Evolutionary conservation across 768 basidiomycete genomes (phyloP), one percentile per base, ranked within the genome.

Genomic region (Termitomyces sp.): DNA sequence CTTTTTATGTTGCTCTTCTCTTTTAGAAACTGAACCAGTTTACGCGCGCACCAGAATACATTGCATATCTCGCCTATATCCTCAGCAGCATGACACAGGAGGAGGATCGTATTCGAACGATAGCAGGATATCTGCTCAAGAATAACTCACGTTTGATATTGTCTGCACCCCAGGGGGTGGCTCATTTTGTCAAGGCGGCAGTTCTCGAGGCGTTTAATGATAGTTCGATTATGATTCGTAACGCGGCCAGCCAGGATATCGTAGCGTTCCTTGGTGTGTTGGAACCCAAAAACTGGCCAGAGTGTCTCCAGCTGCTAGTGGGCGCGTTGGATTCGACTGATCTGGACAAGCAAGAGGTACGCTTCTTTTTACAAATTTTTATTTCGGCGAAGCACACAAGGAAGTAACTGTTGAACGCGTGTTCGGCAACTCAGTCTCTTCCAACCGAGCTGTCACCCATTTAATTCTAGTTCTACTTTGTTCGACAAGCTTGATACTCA

Each of bases 71-170:
- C 63, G 91, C 91, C 22, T 92, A 95, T 72, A 95, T 98, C 76
- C 85, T 98, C 63, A 86, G 89, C 58, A 79, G 81, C 47, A 76
- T 91, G 78, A 80, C 87, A 2, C 79, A 84, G 60, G 94, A 98
- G 75, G 89, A 95, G 69, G 94, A 93, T 70, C 89, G 91, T 52
- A 93, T 96, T 71, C 86, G 96, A 54, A 91, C 93, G 59, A 95
- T 98, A 76, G 95, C 96, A 27, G 96, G 96, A 45, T 92, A 98
- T 67, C 80, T 98, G 24, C 85, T 99, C 73, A 99, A 99, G 85
- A 98, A 99, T 74, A 95, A 94, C 67, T 84, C 92, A 46, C 82
- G 86, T 58, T 81, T 89, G 63, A 87, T 95, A 69, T 78, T 94
- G 55, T 80, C 78, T 49, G 82, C 86, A 7, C 76, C 85, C 24